These are phyloP conservation scores for Cyberlindnera saturnus DNA, from an alignment of 805 yeast genomes.

Conservation along the genomic window DNA sequence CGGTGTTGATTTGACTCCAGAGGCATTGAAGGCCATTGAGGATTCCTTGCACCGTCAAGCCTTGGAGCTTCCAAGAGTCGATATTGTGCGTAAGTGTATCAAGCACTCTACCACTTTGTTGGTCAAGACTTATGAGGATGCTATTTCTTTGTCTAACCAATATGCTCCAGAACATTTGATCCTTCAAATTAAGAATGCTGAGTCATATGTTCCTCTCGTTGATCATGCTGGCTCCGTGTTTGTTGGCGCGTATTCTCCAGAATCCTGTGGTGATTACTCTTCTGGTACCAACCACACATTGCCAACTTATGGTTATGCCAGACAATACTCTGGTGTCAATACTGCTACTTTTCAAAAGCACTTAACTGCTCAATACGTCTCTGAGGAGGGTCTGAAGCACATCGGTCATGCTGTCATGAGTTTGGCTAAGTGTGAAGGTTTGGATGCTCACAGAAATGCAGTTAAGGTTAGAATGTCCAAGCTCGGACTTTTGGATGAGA, in stretches of 20 bases:
- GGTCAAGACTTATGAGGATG: constrained; percentile 68
- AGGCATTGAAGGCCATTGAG: constrained; percentile 64
- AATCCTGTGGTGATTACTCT: constrained; percentile 97
- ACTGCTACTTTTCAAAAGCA: constrained; percentile 94
- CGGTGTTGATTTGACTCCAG: constrained; percentile 64
- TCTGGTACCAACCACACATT: constrained; percentile 97
- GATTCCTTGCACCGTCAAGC: constrained; percentile 85
- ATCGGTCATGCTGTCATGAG: constrained; percentile 97
- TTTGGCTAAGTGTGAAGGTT: constrained; percentile 92
- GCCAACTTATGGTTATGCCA: constrained; percentile 98
- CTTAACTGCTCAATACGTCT: constrained; percentile 88
- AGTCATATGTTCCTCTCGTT: constrained; percentile 61
- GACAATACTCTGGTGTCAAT: constrained; percentile 95
- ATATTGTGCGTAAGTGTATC: constrained; percentile 86
- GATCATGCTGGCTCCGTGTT: constrained; percentile 95
- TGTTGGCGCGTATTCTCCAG: constrained; percentile 95
- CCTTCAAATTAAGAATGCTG: constrained; percentile 79
- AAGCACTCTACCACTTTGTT: constrained; percentile 80
- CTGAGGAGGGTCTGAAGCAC: constrained; percentile 73
- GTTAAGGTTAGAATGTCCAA: constrained; percentile 91
- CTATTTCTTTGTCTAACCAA: constrained; percentile 78
- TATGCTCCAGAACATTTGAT: constrained; percentile 99
- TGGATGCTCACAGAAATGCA: constrained; percentile 96
- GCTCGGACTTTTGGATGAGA: constrained; percentile 45
- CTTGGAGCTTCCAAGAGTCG: constrained; percentile 77